Percentiles rank a stretch among this genome's conserved stretches.
phyloP scores from a whole-genome alignment of 805 yeast genomes.

The Yarrowia porcina region DNA sequence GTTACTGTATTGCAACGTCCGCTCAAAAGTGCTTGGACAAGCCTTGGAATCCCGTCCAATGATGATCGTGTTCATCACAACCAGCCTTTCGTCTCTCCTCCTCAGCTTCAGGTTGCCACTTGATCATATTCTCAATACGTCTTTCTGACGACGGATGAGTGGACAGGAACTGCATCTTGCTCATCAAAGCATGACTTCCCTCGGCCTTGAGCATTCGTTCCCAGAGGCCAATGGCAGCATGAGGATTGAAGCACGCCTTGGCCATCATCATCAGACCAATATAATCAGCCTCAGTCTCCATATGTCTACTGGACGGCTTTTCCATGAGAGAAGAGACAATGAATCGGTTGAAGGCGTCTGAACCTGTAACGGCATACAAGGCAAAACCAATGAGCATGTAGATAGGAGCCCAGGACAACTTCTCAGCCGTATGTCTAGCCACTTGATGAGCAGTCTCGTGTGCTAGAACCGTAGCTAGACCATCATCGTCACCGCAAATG shows the following conservation, averaged over 20 bases:
- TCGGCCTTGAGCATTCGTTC: conserved; percentile 64
- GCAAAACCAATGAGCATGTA: conserved; percentile 53
- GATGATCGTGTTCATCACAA: conserved; percentile 36
- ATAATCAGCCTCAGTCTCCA: conserved; percentile 96
- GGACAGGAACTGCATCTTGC: conserved; percentile 55
- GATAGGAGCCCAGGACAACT: conserved; percentile 71
- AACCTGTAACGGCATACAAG: conserved; percentile 61
- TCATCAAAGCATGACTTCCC: conserved; percentile 33
- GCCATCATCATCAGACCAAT: conserved; percentile 93
- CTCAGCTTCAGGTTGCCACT: conserved; percentile 54
- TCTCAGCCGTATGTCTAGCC: conserved; percentile 88
- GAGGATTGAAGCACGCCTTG: conserved; percentile 78
- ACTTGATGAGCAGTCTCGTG: conserved; percentile 95
- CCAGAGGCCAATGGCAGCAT: conserved; percentile 77
- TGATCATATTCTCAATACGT: conserved; percentile 63
- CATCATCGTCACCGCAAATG: conserved; percentile 78
- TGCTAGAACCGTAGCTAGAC: conserved; percentile 88
- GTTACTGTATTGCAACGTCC: too few relatives aligned
- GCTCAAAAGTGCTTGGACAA: background rate
- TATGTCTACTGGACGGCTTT: conserved; percentile 83
- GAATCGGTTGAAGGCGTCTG: conserved; percentile 50
- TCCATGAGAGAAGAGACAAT: conserved; percentile 55
- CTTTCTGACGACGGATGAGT: conserved; percentile 86
- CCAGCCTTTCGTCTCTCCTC: conserved; percentile 43
- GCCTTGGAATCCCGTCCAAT: background rate